Evolutionary conservation across 768 basidiomycete genomes (phyloP).

Genomic region (Exidia glandulosa): DNA sequence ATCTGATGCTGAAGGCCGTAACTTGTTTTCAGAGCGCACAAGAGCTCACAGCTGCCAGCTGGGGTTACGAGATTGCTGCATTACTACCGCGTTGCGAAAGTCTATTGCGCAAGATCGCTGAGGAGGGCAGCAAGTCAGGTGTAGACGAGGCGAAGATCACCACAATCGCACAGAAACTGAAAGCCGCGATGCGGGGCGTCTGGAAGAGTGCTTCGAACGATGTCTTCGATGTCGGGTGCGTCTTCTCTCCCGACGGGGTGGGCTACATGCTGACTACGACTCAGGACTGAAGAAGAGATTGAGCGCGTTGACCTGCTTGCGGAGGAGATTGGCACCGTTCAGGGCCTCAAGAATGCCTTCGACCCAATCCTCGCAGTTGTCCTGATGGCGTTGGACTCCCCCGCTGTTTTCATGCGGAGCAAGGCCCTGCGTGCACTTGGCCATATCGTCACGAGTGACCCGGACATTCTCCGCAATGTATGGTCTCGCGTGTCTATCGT

Average conservation of each 20-base stretch:
- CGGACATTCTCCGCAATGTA: conserved; percentile 67
- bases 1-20: background rate
- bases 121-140: conserved; percentile 23
- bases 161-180: conserved; percentile 45
- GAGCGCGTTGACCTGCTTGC: conserved; percentile 55
- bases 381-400: conserved; percentile 67
- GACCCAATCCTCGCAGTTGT: conserved; percentile 75
- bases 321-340: conserved; percentile 67
- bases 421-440: conserved; percentile 88
- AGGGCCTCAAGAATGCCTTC: conserved; percentile 69
- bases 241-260: background rate
- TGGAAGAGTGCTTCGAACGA: conserved; percentile 63
- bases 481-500: conserved; percentile 15
- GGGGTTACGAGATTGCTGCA: conserved; percentile 74
- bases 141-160: conserved; percentile 25
- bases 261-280: background rate
- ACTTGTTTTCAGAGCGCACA: conserved; percentile 53
- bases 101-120: conserved; percentile 31
- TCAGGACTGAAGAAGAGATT: conserved; percentile 62
- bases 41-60: conserved; percentile 66
- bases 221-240: conserved; percentile 76
- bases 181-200: conserved; percentile 52
- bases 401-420: conserved; percentile 84
- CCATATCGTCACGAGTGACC: conserved; percentile 82
- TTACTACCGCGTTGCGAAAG: conserved; percentile 49